Evolutionary conservation across 164 flowering plant species (phyloP).

Genomic region (Tetrastigma voinierianum): DNA sequence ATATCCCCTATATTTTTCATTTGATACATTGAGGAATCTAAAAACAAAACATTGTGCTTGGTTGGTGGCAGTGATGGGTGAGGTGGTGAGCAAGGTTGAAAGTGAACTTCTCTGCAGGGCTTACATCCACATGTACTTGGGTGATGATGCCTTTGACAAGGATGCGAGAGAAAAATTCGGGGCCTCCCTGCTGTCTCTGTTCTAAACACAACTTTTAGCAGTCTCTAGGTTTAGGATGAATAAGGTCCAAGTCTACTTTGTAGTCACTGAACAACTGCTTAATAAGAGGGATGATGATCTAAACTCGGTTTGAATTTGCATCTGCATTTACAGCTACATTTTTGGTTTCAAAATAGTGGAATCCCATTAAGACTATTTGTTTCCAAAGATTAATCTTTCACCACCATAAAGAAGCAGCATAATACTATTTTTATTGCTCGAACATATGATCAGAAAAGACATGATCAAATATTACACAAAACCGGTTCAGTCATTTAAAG

Average conservation of each 20-base stretch:
- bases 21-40: neutral
- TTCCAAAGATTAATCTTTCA: neutral
- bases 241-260: slow-evolving; percentile 12
- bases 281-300: slow-evolving; percentile 1
- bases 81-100: slow-evolving; percentile 55
- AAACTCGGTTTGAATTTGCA: neutral
- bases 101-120: slow-evolving; percentile 72
- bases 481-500: neutral
- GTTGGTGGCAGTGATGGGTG: slow-evolving; percentile 45
- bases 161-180: slow-evolving; percentile 69
- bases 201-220: slow-evolving; percentile 17
- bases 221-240: slow-evolving; percentile 5
- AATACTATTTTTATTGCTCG: slow-evolving; percentile 4
- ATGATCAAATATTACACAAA: neutral
- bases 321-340: too few species aligned
- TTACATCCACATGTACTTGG: slow-evolving; percentile 51
- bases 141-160: slow-evolving; percentile 65
- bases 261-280: neutral
- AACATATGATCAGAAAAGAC: neutral
- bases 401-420: neutral
- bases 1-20: neutral
- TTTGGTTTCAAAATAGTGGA: too few species aligned
- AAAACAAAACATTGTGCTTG: neutral
- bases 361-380: neutral
- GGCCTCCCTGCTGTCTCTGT: slow-evolving; percentile 43